phyloP scores from a whole-genome alignment of 805 yeast species.

The Blastobotrys chiropterorum region DNA sequence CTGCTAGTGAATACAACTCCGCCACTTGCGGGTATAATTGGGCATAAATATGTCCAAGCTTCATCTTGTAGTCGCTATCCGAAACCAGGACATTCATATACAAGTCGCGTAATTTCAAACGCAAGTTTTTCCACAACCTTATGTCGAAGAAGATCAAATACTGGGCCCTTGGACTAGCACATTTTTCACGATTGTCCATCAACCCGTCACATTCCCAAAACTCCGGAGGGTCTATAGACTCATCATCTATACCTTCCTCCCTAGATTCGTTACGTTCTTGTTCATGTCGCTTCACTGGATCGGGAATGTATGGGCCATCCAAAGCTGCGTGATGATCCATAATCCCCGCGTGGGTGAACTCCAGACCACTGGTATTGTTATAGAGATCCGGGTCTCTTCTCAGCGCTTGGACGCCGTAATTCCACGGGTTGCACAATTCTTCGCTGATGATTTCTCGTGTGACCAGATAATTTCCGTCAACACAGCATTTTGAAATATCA shows the following conservation, averaged over 20 bases:
- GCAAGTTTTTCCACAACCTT: conserved; percentile 60
- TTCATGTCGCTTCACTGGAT: conserved; percentile 6
- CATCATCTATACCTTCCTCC: conserved; percentile 1
- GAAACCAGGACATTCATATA: conserved; percentile 61
- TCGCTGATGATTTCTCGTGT: conserved; percentile 48
- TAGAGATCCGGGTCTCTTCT: neutral
- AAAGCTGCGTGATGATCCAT: conserved; percentile 10
- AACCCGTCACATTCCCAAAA: neutral
- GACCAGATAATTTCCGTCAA: conserved; percentile 43
- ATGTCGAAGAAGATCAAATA: conserved; percentile 59
- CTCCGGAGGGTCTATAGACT: neutral
- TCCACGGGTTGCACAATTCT: conserved; percentile 60
- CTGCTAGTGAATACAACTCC: conserved; percentile 62
- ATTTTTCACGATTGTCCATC: neutral
- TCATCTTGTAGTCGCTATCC: conserved; percentile 46
- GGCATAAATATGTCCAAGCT: conserved; percentile 73
- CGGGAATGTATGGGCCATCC: conserved; percentile 17
- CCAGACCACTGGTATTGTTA: neutral
- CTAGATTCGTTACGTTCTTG: neutral
- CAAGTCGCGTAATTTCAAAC: conserved; percentile 55
- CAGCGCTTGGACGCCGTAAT: conserved; percentile 38
- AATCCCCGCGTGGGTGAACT: neutral
- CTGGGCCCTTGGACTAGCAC: conserved; percentile 40
- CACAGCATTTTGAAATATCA: conserved; percentile 49
- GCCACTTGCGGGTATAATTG: conserved; percentile 74